Evolutionary conservation across 163 green algal species (phyloP), one percentile per base, ranked within the genome.

Genomic region (Chlamydomonas reinhardtii): DNA sequence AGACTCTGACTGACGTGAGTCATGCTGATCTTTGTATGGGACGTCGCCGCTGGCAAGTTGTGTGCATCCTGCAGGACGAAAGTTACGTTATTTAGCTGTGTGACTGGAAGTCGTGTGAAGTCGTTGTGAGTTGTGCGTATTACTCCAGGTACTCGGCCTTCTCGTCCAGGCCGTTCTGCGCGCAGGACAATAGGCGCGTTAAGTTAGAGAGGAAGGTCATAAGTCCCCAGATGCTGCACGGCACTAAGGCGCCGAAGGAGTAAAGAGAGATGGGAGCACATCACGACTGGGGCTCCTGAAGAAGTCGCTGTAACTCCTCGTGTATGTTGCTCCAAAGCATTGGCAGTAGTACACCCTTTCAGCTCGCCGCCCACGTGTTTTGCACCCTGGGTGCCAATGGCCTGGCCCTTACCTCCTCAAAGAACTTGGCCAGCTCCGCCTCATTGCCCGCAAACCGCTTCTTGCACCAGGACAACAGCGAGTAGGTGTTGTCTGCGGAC

Each of bases 401-500:
- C 8, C 39, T 22, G 37, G 4, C 37, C 31, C 70, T 37, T 11
- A 86, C 80, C 80, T 86, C 70, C 29, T 79, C 80, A 25, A 86
- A 86, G 59, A 86, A 86, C 16, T 79, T 79, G 12, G 69, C 70
- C 22, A 86, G 80, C 71, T 88, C 73, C 39, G 20, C 25, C 52
- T 89, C 83, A 19, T 52, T 35, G 17, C 83, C 83, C 16, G 34
- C 65, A 35, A 84, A 89, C 69, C 72, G 84, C 74, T 89, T 89
- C 56, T 83, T 83, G 64, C 83, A 89, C 83, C 83, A 89, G 5
- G 74, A 79, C 25, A 89, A 39, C 15, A 89, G 52, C 34, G 65
- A 79, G 74, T 89, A 89, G 2, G 76, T 84, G 74, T 89, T 89
- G 65, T 89, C 83, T 89, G 83, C 3, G 27, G 48, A 56, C 3